Conservation (phyloP, 208 protist species). For the Leptomonas pyrrhocoris region DNA sequence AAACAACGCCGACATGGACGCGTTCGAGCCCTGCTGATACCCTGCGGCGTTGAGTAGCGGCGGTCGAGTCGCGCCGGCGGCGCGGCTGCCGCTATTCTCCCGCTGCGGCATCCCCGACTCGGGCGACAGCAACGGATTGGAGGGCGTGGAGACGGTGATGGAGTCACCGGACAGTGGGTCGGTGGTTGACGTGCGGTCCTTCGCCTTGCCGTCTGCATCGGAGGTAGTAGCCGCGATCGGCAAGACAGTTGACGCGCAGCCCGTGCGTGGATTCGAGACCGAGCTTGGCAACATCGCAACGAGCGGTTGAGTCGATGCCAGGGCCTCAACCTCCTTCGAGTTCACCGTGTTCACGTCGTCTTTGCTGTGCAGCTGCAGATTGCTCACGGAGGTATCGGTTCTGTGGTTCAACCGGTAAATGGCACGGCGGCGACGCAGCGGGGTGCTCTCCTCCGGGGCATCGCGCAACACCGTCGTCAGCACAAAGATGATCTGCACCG, state of each 20-base stretch:
- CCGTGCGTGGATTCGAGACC: constrained; percentile 7
- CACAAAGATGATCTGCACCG: constrained; percentile 34
- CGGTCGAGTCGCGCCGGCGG: not conserved
- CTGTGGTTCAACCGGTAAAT: not conserved
- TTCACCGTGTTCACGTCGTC: not conserved
- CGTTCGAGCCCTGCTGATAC: not conserved
- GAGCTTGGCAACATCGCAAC: not conserved
- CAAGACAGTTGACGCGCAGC: constrained; percentile 5
- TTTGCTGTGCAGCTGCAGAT: constrained; percentile 2
- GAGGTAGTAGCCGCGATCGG: not conserved
- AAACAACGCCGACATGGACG: constrained; percentile 30
- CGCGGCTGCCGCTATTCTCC: not conserved
- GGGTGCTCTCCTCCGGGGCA: constrained; percentile 5
- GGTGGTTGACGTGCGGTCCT: not conserved
- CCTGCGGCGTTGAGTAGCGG: not conserved
- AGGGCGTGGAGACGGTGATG: constrained; percentile 15
- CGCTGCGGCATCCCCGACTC: not conserved
- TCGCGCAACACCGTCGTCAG: constrained; percentile 26
- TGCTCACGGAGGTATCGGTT: not conserved
- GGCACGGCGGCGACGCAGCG: constrained; percentile 9
- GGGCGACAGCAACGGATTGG: constrained; percentile 1
- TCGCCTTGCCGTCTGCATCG: not conserved
- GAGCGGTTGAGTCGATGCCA: not conserved
- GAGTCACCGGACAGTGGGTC: not conserved
- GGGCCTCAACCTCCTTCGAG: not conserved